A percentile compares a stretch with the other conserved stretches of the same genome.
Evolutionary conservation across 441 rosid genomes (phyloP).

Genomic region (Brassica hybrid): DNA sequence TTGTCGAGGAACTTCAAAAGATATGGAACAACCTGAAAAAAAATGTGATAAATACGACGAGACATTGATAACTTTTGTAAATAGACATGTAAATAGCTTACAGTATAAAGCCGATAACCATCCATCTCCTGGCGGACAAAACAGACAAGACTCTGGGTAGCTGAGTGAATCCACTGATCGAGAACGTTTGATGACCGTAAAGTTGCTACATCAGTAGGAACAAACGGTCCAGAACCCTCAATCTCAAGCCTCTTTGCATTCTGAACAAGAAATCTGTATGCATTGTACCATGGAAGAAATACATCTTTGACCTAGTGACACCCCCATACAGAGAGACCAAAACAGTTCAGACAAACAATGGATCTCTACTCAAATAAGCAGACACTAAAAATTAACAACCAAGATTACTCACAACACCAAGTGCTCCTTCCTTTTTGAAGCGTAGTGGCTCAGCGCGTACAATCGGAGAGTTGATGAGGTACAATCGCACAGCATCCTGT

Average conservation of each 20-base stretch:
- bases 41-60: background rate
- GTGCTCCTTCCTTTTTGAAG: slow-evolving; percentile 90
- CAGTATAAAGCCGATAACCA: slow-evolving; percentile 93
- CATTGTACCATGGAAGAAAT: no score
- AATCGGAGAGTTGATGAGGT: slow-evolving; percentile 96
- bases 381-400: slow-evolving; percentile 2
- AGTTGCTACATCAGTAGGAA: slow-evolving; percentile 59
- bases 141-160: slow-evolving; percentile 96
- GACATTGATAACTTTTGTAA: no score
- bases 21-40: slow-evolving; percentile 89
- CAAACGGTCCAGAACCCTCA: no score
- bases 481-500: slow-evolving; percentile 94
- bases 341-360: no score
- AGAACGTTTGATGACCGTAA: slow-evolving; percentile 91
- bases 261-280: no score
- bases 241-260: no score
- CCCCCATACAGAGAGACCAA: no score
- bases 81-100: slow-evolving; percentile 46
- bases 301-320: no score
- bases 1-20: slow-evolving; percentile 47
- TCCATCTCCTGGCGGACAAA: slow-evolving; percentile 93
- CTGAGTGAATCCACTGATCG: slow-evolving; percentile 98
- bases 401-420: slow-evolving; percentile 83
- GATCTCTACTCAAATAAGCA: slow-evolving; percentile 13
- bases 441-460: slow-evolving; percentile 96